Conservation (phyloP, 2,329 filamentous ascomycete species). For the Penicillium glabrum region DNA sequence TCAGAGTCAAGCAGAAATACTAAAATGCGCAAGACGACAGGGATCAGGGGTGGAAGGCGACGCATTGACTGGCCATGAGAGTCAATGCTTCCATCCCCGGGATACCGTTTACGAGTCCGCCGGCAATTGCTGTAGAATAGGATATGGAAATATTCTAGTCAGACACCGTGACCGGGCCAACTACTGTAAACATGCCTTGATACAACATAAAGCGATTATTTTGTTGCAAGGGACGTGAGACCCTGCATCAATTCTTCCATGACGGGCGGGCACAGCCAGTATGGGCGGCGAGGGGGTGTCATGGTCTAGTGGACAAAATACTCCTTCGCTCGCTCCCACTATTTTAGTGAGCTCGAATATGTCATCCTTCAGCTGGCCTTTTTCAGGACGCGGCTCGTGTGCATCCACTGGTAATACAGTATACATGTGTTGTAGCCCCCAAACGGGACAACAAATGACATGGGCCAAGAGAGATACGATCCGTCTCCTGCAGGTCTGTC, state of each 20-base stretch:
- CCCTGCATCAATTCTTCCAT: slow-evolving; percentile 17
- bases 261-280: slow-evolving; percentile 7
- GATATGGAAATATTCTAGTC: neutral
- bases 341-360: neutral
- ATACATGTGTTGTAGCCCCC: neutral
- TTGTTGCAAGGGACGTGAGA: slow-evolving; percentile 20
- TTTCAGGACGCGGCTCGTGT: neutral
- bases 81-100: neutral
- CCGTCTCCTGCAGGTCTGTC: slow-evolving; percentile 28
- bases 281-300: neutral
- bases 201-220: neutral
- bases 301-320: slow-evolving; percentile 3
- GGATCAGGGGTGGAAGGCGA: slow-evolving; percentile 13
- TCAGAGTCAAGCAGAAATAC: neutral
- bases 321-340: neutral
- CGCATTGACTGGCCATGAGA: slow-evolving; percentile 8
- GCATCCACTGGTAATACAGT: neutral
- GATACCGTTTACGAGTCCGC: neutral
- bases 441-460: slow-evolving; percentile 19
- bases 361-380: neutral
- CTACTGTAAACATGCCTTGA: neutral
- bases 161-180: neutral
- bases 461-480: slow-evolving; percentile 23
- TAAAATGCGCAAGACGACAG: slow-evolving; percentile 9
- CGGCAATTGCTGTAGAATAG: neutral